Evolutionary conservation across 2,329 filamentous ascomycete genomes (phyloP).

Genomic region (Aspergillus sp.): DNA sequence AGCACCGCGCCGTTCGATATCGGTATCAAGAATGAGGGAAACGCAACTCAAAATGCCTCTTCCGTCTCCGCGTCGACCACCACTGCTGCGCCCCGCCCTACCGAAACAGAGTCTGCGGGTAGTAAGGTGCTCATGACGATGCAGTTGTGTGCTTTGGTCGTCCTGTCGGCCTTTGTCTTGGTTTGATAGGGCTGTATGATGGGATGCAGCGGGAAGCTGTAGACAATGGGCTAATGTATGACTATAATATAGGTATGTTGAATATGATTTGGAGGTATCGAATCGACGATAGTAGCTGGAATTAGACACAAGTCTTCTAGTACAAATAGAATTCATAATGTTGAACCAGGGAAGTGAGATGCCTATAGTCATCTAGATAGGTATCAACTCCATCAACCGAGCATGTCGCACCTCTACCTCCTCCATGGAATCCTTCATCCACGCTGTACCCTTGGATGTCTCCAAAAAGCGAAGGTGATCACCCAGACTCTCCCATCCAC

Average conservation of each 20-base stretch:
- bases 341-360: neutral
- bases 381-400: neutral
- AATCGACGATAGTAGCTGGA: too few relatives aligned
- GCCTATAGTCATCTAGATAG: neutral
- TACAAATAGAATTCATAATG: too few relatives aligned
- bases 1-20: neutral
- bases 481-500: slow-evolving; percentile 37
- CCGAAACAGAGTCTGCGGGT: neutral
- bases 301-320: too few relatives aligned
- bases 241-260: too few relatives aligned
- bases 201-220: too few relatives aligned
- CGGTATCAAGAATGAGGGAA: neutral
- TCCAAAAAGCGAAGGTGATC: slow-evolving; percentile 36
- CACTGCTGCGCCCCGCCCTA: neutral
- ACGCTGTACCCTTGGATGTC: slow-evolving; percentile 24
- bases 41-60: neutral
- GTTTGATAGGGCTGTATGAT: too few relatives aligned
- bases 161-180: neutral
- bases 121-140: neutral
- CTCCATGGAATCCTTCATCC: slow-evolving; percentile 22
- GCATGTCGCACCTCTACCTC: slow-evolving; percentile 29
- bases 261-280: too few relatives aligned
- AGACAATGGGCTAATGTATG: too few relatives aligned
- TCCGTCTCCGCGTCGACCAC: neutral
- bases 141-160: neutral